Conservation (phyloP, 306 rosid species). For the Castanea mollissima region DNA sequence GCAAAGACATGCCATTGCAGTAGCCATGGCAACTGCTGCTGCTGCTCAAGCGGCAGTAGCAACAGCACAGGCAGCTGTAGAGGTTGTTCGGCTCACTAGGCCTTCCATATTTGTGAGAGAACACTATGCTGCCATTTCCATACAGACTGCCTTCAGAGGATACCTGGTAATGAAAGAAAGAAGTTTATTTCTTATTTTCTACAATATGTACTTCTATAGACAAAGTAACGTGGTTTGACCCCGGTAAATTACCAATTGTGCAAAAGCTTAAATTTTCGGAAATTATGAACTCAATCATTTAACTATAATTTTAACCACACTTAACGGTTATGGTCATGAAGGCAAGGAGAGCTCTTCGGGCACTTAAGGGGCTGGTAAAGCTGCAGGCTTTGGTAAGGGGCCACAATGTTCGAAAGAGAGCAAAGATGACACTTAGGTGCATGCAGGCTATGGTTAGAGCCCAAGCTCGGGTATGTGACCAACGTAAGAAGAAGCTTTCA, state of each 20-base stretch:
- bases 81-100: constrained; percentile 34
- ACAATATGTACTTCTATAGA: neutral
- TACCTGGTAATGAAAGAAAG: constrained; percentile 35
- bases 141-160: constrained; percentile 59
- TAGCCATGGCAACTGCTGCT: constrained; percentile 41
- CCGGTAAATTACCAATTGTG: no score
- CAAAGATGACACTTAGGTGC: constrained; percentile 49
- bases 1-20: constrained; percentile 35
- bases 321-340: constrained; percentile 1
- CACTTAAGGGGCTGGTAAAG: constrained; percentile 55
- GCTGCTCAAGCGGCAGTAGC: constrained; percentile 49
- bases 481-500: constrained; percentile 37
- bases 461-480: constrained; percentile 40
- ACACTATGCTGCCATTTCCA: constrained; percentile 41
- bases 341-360: constrained; percentile 62
- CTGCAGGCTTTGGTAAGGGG: constrained; percentile 65
- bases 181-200: neutral
- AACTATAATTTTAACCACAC: no score
- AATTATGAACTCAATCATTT: no score
- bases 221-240: neutral
- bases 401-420: constrained; percentile 46
- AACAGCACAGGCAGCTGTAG: constrained; percentile 44
- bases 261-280: no score
- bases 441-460: constrained; percentile 57
- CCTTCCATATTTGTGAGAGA: constrained; percentile 38